Percentiles rank a stretch among this genome's conserved stretches.
These are phyloP conservation scores for Tylopilus sp. DNA, from an alignment of 1,284 basidiomycete genomes.

Conservation along the genomic window DNA sequence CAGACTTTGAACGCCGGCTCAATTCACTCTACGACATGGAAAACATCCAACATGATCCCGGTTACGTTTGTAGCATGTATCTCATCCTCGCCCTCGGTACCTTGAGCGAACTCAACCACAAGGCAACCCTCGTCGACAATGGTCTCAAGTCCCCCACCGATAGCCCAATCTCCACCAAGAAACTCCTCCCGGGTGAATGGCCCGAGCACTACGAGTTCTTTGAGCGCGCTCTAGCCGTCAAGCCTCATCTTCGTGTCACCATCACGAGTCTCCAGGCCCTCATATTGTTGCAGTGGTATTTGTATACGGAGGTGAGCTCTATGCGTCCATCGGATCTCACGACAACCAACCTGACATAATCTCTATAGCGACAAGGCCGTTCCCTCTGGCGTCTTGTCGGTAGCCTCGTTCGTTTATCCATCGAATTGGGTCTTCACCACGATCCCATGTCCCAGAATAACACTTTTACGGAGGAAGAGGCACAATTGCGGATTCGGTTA, in stretches of 20 bases:
- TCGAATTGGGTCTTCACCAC: conserved; percentile 80
- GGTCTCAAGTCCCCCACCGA: conserved; percentile 34
- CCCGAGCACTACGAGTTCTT: conserved; percentile 81
- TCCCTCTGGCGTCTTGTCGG: conserved; percentile 82
- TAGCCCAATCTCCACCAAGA: conserved; percentile 44
- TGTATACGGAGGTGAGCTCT: conserved; percentile 73
- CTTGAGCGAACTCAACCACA: conserved; percentile 74
- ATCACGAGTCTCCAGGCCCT: conserved; percentile 77
- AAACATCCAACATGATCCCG: conserved; percentile 60
- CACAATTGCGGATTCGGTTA: conserved; percentile 70
- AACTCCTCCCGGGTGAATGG: conserved; percentile 70
- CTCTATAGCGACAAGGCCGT: conserved; percentile 70
- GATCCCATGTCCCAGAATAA: conserved; percentile 68
- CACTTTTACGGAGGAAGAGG: conserved; percentile 70
- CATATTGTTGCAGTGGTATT: conserved; percentile 80
- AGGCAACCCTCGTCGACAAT: conserved; percentile 42
- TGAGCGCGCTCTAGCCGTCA: conserved; percentile 68
- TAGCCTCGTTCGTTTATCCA: conserved; percentile 71
- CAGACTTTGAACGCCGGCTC: conserved; percentile 62
- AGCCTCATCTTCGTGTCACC: conserved; percentile 76
- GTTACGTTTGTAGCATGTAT: conserved; percentile 73
- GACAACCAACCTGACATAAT: conserved; percentile 12
- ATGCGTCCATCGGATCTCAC: not conserved
- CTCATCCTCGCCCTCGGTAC: conserved; percentile 76
- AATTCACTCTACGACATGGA: conserved; percentile 62